Evolutionary conservation across 345 rosid genomes (phyloP).

Genomic region (Hirschfeldia incana): DNA sequence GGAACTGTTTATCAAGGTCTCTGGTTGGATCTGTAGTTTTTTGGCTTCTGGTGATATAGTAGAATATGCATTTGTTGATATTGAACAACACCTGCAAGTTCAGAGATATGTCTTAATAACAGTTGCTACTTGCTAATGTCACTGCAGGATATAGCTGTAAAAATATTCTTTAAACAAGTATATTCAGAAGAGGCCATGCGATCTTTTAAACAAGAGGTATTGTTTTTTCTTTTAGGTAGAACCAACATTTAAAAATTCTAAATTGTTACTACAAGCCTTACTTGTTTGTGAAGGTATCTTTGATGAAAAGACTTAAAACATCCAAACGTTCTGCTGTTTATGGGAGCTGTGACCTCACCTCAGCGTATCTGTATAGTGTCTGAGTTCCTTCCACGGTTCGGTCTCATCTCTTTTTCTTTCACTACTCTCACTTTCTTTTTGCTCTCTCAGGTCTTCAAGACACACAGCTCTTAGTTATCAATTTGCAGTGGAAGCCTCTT

Average conservation of each 20-base stretch:
- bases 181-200: slow-evolving; percentile 77
- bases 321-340: slow-evolving; percentile 88
- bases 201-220: slow-evolving; percentile 89
- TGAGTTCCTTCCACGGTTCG: slow-evolving; percentile 95
- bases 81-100: neutral
- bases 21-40: slow-evolving; percentile 97
- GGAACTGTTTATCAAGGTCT: slow-evolving; percentile 94
- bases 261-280: neutral
- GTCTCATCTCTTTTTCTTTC: slow-evolving; percentile 22
- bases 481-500: slow-evolving; percentile 88
- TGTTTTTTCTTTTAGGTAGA: slow-evolving; percentile 8
- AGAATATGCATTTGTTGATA: slow-evolving; percentile 30
- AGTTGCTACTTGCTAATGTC: too few species aligned
- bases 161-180: slow-evolving; percentile 90
- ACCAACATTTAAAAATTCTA: neutral
- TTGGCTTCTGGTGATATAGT: slow-evolving; percentile 31
- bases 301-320: slow-evolving; percentile 93
- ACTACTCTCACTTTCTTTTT: neutral
- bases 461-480: neutral
- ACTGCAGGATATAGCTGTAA: slow-evolving; percentile 93
- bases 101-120: slow-evolving; percentile 12
- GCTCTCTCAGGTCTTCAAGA: neutral
- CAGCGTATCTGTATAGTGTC: slow-evolving; percentile 93
- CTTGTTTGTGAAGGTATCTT: slow-evolving; percentile 57
- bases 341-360: slow-evolving; percentile 95